These are phyloP conservation scores for Daldinia grandis DNA, from an alignment of 495 filamentous ascomycete species.

Conservation along the genomic window DNA sequence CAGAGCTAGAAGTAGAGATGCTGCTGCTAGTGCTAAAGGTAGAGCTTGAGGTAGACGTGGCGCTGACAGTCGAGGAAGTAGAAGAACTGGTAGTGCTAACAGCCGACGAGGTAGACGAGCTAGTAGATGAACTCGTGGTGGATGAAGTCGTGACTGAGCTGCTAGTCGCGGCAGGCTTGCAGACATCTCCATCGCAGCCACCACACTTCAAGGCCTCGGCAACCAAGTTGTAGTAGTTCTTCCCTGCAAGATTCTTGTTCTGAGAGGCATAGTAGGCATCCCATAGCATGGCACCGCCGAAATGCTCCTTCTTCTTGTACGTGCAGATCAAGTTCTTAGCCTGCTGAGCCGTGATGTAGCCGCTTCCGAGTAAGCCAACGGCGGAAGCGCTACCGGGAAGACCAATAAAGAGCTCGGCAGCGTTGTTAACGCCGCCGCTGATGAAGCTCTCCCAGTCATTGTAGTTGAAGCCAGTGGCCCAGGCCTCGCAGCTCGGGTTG, in stretches of 20 bases:
- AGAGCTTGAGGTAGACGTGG: constrained; percentile 10
- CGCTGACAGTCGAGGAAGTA: constrained; percentile 1
- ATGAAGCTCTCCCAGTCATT: constrained; percentile 68
- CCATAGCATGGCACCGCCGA: constrained; percentile 56
- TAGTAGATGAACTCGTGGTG: background rate
- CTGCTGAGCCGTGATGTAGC: constrained; percentile 44
- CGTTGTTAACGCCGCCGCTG: constrained; percentile 59
- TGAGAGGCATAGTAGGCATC: constrained; percentile 46
- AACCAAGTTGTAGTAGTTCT: constrained; percentile 45
- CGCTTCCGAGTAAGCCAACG: constrained; percentile 33
- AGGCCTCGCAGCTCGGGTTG: constrained; percentile 65
- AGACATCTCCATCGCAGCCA: constrained; percentile 30
- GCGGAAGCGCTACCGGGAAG: constrained; percentile 63
- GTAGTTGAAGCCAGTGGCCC: constrained; percentile 67
- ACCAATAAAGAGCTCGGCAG: constrained; percentile 70
- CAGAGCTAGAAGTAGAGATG: constrained; percentile 15
- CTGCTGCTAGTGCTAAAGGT: constrained; percentile 17
- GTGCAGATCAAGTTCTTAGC: constrained; percentile 42
- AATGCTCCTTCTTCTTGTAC: constrained; percentile 47
- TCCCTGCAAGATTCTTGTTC: constrained; percentile 34
- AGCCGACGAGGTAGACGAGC: background rate
- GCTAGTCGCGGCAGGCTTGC: constrained; percentile 19
- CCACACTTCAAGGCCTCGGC: constrained; percentile 36
- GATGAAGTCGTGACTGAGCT: background rate
- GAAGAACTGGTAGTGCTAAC: constrained; percentile 1